Evolutionary conservation across 176 grass and related monocot species (phyloP).

Genomic region (Aegilops sharonensis): DNA sequence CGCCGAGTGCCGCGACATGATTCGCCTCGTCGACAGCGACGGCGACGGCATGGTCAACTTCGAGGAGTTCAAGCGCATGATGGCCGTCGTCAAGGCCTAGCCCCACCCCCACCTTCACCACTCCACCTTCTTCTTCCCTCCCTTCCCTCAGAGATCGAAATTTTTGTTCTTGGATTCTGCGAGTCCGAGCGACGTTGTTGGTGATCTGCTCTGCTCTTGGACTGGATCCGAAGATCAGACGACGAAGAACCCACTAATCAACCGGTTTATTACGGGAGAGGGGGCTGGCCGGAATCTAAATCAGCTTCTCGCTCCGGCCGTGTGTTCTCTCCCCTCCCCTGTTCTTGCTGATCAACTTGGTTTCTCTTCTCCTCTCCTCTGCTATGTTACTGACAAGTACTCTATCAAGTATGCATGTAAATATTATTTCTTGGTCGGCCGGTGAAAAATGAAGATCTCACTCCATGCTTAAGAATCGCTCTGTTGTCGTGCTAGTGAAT

Average conservation of each 20-base stretch:
- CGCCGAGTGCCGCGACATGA: conserved; percentile 89
- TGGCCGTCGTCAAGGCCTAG: conserved; percentile 62
- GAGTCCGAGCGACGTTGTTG: conserved; percentile 28
- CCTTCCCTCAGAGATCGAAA: not conserved
- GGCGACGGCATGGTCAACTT: conserved; percentile 93
- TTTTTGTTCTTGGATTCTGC: conserved; percentile 18
- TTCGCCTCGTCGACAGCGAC: conserved; percentile 71
- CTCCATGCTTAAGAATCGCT: not conserved
- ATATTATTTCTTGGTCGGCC: conserved; percentile 42
- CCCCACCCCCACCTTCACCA: not conserved
- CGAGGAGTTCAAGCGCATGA: conserved; percentile 98
- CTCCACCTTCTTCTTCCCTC: not conserved
- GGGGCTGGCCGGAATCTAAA: not conserved
- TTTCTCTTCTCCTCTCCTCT: not conserved
- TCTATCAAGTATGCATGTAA: conserved; percentile 40
- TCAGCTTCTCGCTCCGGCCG: conserved; percentile 20
- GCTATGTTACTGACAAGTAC: conserved; percentile 31
- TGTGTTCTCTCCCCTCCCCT: conserved; percentile 34
- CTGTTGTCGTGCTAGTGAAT: not conserved
- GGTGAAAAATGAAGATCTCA: conserved; percentile 4
- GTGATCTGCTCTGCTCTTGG: conserved; percentile 27
- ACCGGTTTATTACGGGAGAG: not conserved
- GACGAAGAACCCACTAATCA: not conserved
- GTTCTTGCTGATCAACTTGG: conserved; percentile 21
- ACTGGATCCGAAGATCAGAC: not conserved